phyloP scores from a whole-genome alignment of 805 yeast genomes.

The Candida yuanshanica region DNA sequence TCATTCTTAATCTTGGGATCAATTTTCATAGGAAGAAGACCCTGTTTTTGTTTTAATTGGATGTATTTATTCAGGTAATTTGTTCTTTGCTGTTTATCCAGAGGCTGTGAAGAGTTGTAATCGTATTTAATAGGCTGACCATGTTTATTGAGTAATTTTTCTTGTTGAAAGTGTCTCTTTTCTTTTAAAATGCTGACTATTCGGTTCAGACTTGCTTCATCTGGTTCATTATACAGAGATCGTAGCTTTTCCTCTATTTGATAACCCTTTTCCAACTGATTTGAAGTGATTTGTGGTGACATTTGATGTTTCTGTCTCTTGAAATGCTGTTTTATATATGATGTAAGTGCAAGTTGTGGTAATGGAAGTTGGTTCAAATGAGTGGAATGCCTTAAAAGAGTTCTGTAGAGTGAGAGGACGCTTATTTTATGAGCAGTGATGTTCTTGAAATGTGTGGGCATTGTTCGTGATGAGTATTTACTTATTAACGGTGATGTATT shows the following conservation, averaged over 20 bases:
- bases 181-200: slow-evolving; percentile 1
- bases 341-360: not conserved
- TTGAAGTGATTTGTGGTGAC: slow-evolving; percentile 13
- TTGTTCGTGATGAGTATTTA: not conserved
- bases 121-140: slow-evolving; percentile 18
- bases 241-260: slow-evolving; percentile 12
- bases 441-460: slow-evolving; percentile 27
- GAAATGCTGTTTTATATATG: slow-evolving; percentile 2
- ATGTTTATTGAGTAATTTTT: not conserved
- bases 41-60: slow-evolving; percentile 7
- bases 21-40: slow-evolving; percentile 13
- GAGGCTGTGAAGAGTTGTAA: slow-evolving; percentile 14
- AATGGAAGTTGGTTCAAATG: slow-evolving; percentile 4
- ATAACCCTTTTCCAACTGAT: slow-evolving; percentile 8
- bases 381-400: slow-evolving; percentile 24
- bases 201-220: not conserved
- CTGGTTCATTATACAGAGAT: not conserved
- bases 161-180: not conserved
- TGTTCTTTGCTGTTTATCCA: slow-evolving; percentile 9
- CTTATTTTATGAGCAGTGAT: slow-evolving; percentile 24
- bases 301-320: slow-evolving; percentile 14
- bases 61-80: slow-evolving; percentile 14
- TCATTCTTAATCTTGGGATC: slow-evolving; percentile 12
- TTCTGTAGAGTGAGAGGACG: slow-evolving; percentile 26
- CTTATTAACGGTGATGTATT: not conserved